Base-by-base conservation (phyloP, 176 grass and related monocot genomes). In the Raddia distichophylla region DNA sequence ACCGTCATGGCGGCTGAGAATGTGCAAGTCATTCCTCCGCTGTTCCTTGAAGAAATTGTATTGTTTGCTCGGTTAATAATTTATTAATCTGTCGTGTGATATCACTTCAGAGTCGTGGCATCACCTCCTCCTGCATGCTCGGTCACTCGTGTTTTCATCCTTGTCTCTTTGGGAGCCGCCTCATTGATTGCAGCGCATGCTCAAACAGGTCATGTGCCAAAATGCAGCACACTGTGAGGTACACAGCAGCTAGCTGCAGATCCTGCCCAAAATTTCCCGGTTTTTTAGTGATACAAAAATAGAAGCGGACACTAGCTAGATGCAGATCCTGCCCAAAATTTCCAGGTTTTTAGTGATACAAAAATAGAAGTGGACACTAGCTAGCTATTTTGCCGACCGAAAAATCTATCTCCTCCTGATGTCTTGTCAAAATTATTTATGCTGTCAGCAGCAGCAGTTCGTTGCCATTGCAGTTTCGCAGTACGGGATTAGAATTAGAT, bases 351-450 rank as follows among this genome's bases (percentile, higher is more conserved):
- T 37, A 53, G 35, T 27, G 3, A 27, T 10, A 10, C 3, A 3
- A 5, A 20, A 7, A 45, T 22, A 60, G 27, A 63, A 35, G 22
- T 35, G 27, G 27, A n/a, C 59, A 64, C 8, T 34, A 7, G 15
- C 46, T 33, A 7, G 0, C 27, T 40, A 40, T 40, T 52, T 78
- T 5, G 10, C 19, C 6, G 6, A 2, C 2, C 50, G 0, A 78
- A 78, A 49, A 18, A 61, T 37, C 46, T 0, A 17, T 55, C 9
- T 0, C 13, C 3, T 54, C 49, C 47, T 16, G 32, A 2, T 32
- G 75, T 50, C 75, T 18, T 32, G 15, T 78, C 75, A n/a, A 64
- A 78, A 78, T 4, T 15, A 64, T 14, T 75, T 43, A 59, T 57
- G 16, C 5, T 43, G 47, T 71, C 10, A 48, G 17, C 10, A 2